Evolutionary conservation across 2,329 filamentous ascomycete species (phyloP), one percentile per base, ranked within the genome.

Genomic region (Ramichloridium luteum): DNA sequence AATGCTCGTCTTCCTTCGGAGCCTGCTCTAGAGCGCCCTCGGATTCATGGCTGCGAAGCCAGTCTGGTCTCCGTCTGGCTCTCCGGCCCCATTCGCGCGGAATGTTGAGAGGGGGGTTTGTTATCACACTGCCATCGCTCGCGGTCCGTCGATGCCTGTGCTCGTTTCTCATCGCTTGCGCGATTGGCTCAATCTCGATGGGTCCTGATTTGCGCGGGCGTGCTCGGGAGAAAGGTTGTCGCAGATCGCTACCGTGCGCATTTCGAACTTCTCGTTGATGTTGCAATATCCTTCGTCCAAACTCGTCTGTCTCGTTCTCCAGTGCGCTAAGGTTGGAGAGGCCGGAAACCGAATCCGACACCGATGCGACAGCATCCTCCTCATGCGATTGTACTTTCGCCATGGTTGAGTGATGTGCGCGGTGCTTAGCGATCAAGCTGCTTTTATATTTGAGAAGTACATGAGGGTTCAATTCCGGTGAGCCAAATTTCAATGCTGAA

Each of bases 41-140:
- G 32, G 32, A 32, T 13, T 45, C 41, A 17, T 37, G 39, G 28
- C 53, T 47, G n/a, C 56, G 46, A 45, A 64, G 49, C 61, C 62
- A 66, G 38, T 61, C 52, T 14, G 51, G 50, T 12, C 39, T 31
- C 34, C 26, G 32, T 34, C 57, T 56, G 15, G 51, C 57, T 45
- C 61, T 65, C 33, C 60, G 48, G n/a, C 62, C 64, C 64, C 65
- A 68, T 39, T 57, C 49, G 25, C 54, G 46, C 22, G 64, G 65
- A 35, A 59, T 48, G 20, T 60, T 59, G 22, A 65, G 40, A 3
- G 61, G 57, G 14, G 61, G 61, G 34, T 64, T 60, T 16, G 56
- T 41, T 16, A 50, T 57, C 30, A 45, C 55, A 45, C 58, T 59
- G 9, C 41, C 45, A 26, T 34, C 38, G 20, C 50, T 53, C 10